A percentile compares a stretch with the other conserved stretches of the same genome.
phyloP scores from a whole-genome alignment of 129 eudicot genomes.

The Arctium lappa region DNA sequence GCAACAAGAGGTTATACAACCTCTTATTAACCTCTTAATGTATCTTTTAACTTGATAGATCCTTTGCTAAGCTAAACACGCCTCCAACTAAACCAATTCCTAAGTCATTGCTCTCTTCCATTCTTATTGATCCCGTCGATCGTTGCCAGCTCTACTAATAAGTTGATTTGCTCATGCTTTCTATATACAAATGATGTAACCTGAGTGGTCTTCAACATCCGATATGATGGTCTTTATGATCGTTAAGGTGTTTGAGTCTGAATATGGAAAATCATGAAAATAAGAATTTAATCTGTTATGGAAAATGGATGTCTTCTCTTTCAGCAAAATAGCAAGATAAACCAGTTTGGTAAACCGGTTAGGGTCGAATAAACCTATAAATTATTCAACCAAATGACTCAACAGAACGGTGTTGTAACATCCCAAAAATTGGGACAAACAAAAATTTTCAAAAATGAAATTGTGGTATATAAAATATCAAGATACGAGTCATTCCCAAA shows the following conservation, averaged over 20 bases:
- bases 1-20: no score
- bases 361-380: slow-evolving; percentile 45
- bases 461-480: no score
- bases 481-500: no score
- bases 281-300: slow-evolving; percentile 17
- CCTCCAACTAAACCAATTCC: background rate
- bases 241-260: background rate
- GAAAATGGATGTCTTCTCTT: slow-evolving; percentile 31
- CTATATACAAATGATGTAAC: background rate
- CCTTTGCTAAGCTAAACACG: background rate
- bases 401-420: slow-evolving; percentile 38
- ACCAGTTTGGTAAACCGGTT: slow-evolving; percentile 46
- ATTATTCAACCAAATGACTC: slow-evolving; percentile 37
- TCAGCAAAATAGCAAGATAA: slow-evolving; percentile 41
- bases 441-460: no score
- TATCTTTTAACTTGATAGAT: background rate
- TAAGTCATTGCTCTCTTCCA: background rate
- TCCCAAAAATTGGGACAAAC: no score
- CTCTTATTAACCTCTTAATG: no score
- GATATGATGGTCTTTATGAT: background rate
- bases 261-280: slow-evolving; percentile 19
- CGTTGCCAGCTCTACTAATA: background rate
- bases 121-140: background rate
- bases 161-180: background rate
- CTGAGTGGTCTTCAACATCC: no score